These are phyloP conservation scores for Paraconiothyrium brasiliense DNA, from an alignment of 2,329 filamentous ascomycete species.

Conservation along the genomic window DNA sequence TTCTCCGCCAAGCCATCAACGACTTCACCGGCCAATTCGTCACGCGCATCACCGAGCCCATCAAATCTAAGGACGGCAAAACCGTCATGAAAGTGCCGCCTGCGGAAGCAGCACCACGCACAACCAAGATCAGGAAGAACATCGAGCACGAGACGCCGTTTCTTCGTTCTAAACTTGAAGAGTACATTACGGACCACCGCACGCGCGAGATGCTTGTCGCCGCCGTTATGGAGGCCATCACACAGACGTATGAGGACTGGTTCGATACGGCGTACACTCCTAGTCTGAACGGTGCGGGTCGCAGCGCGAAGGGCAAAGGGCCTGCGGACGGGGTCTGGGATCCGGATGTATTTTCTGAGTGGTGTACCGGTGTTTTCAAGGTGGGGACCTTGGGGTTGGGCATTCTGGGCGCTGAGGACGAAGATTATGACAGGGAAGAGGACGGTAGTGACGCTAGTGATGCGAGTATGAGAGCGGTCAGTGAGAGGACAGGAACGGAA, in stretches of 20 bases:
- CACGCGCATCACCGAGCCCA: conserved; percentile 62
- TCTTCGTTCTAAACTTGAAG: conserved; percentile 65
- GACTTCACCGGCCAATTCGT: conserved; percentile 71
- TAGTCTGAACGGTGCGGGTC: conserved; percentile 30
- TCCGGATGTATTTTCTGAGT: conserved; percentile 70
- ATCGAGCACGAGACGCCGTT: conserved; percentile 67
- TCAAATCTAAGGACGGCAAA: conserved; percentile 41
- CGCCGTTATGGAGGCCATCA: conserved; percentile 71
- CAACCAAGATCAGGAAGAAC: conserved; percentile 59
- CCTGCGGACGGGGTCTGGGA: conserved; percentile 72
- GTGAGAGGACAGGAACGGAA: conserved; percentile 39
- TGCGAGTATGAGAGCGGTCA: conserved; percentile 37
- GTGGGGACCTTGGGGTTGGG: conserved; percentile 58
- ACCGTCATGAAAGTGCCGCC: conserved; percentile 31
- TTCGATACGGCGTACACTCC: conserved; percentile 62
- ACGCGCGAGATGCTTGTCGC: conserved; percentile 73
- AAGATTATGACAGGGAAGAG: conserved; percentile 21
- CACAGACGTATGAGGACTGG: conserved; percentile 71
- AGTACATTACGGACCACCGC: conserved; percentile 71
- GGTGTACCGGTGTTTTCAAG: conserved; percentile 67
- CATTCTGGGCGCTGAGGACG: conserved; percentile 27
- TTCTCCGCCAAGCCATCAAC: conserved; percentile 70
- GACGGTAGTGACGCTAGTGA: conserved; percentile 20
- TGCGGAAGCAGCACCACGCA: conserved; percentile 40
- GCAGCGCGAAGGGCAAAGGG: conserved; percentile 63